Evolutionary conservation across 805 yeast species (phyloP), one percentile per base, ranked within the genome.

Genomic region (Geotrichum ghanense): DNA sequence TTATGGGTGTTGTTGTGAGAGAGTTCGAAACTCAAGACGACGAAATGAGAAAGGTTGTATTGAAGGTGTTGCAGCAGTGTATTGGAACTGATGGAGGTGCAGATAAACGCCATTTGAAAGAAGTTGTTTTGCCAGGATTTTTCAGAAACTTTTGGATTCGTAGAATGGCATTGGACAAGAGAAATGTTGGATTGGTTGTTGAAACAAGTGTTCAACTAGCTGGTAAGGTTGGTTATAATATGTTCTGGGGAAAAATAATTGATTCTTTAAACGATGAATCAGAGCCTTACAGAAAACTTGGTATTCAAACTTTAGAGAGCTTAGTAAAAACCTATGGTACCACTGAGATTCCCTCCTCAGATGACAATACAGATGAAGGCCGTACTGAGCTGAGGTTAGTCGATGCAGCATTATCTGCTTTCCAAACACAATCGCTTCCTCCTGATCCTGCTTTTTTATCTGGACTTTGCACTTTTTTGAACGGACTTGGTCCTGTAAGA

Each of bases 11-110:
- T 22, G 66, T 88, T 3, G 56, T 76, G 2, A 68, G 92, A 46
- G 95, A 89, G 62, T 84, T 87, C 55, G 62, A 68, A 27, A 76
- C 94, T 0, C 88, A 92, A 0, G 95, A 87, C 57, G 95, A 84
- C 50, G 95, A 88, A 43, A 83, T 89, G 90, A 78, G 77, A 55
- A 74, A 74, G 49, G 74, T 88, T 0, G 82, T 89, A 2, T 62
- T 92, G 49, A 67, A 72, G 24, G 84, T 85, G 5, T 66, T 89
- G 24, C 80, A 74, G 46, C 79, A 75, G 50, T 76, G 92, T 54
- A 77, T 86, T 12, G 63, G 75, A 1, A 69, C 83, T 1, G 79
- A 75, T 10, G 76, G 77, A 10, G 37, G 37, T n/a, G 70, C 85
- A 12, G 69, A 67, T 14, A 63, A 71, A 3, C 63, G 62, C 22